phyloP scores from a whole-genome alignment of 1,284 basidiomycete species.

The Heterobasidion parviporum region DNA sequence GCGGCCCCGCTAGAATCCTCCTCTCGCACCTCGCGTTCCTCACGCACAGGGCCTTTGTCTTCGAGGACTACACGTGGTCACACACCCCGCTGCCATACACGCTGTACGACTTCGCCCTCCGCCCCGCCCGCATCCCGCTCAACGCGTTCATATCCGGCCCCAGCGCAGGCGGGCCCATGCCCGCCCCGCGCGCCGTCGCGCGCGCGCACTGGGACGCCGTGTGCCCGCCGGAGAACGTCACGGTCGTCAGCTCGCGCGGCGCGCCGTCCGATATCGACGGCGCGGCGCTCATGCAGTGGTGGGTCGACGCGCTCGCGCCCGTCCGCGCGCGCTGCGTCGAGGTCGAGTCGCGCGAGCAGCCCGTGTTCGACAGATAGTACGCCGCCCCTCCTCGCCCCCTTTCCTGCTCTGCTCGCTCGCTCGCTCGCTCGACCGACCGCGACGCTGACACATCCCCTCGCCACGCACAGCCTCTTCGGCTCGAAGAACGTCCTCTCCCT shows the following conservation, averaged over 20 bases:
- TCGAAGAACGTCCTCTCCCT: conserved; percentile 22
- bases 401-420: no score
- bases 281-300: conserved; percentile 22
- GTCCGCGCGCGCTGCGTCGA: conserved; percentile 27
- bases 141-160: conserved; percentile 25
- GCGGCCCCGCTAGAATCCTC: conserved; percentile 13
- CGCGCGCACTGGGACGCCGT: conserved; percentile 27
- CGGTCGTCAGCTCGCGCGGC: conserved; percentile 18
- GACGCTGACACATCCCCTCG: neutral
- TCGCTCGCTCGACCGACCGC: neutral
- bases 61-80: conserved; percentile 32
- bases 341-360: conserved; percentile 15
- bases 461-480: conserved; percentile 11
- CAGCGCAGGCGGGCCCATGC: conserved; percentile 28
- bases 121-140: conserved; percentile 12
- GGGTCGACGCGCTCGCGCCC: conserved; percentile 23
- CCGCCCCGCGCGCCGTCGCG: conserved; percentile 25
- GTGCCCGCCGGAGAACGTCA: conserved; percentile 23
- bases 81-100: conserved; percentile 25
- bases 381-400: conserved; percentile 8
- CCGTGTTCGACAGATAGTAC: conserved; percentile 25
- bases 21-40: neutral
- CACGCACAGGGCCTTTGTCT: conserved; percentile 24
- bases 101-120: conserved; percentile 18
- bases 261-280: conserved; percentile 11